phyloP scores from a whole-genome alignment of 345 rosid genomes.

The Salix koriyanagi region DNA sequence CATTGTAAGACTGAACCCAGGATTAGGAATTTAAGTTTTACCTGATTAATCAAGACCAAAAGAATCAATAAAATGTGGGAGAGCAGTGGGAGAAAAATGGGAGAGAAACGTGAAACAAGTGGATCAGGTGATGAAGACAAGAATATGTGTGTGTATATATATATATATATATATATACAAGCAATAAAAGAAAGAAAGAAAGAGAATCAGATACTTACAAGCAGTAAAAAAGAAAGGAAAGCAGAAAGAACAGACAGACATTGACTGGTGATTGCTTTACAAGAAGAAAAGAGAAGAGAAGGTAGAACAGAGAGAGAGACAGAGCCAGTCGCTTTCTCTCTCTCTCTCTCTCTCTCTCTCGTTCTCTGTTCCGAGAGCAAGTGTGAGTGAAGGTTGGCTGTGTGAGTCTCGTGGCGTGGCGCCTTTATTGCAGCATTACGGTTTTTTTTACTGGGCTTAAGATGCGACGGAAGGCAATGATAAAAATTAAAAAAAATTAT shows the following conservation, averaged over 20 bases:
- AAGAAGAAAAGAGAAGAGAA: conserved; percentile 3
- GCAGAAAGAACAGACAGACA: neutral
- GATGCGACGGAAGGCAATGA: no score
- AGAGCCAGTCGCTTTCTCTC: neutral
- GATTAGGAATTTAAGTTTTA: neutral
- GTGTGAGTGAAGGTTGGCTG: neutral
- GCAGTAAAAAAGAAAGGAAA: neutral
- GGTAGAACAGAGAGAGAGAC: conserved; percentile 7
- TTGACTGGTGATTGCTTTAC: neutral
- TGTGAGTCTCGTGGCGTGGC: neutral
- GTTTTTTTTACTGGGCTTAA: no score
- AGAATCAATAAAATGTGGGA: neutral
- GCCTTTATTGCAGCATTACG: neutral
- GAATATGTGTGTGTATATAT: neutral
- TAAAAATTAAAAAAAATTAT: no score
- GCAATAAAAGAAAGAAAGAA: conserved; percentile 1
- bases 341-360: neutral
- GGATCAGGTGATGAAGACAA: conserved; percentile 13
- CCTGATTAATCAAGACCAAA: neutral
- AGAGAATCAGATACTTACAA: neutral
- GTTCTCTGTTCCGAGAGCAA: neutral
- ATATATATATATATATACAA: neutral
- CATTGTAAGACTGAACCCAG: neutral
- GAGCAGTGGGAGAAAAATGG: conserved; percentile 14
- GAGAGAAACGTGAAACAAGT: conserved; percentile 5